Base-by-base conservation (phyloP, 805 yeast species). In the Wickerhamomyces pijperi region DNA sequence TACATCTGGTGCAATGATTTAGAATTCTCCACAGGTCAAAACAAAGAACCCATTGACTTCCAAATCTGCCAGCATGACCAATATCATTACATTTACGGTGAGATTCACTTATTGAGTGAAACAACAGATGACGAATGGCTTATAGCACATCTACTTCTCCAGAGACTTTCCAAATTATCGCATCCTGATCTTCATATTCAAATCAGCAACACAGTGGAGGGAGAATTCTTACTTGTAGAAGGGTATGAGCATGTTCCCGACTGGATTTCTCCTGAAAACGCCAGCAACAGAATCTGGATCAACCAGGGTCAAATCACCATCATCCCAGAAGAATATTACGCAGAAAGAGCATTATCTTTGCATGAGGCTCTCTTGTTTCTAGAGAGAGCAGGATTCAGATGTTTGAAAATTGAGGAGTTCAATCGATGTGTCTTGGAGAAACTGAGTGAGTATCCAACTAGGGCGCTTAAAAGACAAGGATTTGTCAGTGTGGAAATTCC, bases 171-270 rank as follows among this genome's bases (percentile, higher is more conserved):
- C 4, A 45, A 28, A 19, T 15, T 25, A 14, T 45, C 56, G 2
- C 44, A 46, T 39, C 58, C 46, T 37, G 67, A 64, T 40, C 38
- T 72, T 3, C 72, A 59, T 48, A 61, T 74, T 4, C 71, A 66
- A 32, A 43, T 63, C 2, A 8, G 14, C 29, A 59, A 62, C 42
- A 84, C 77, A 47, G 64, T 67, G 2, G 80, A 73, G 35, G 74
- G 78, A 7, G 85, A 79, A 42, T 68, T 71, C 35, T 37, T 77
- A 9, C 50, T 78, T 35, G 63, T 71, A 8, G 78, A 74, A 43
- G 64, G 70, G 1, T 60, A 68, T 29, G 70, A 74, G 3, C 40
- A 45, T 2, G 42, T 75, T 2, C 76, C 78, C 0, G 58, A 58
- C 5, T 71, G 76, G 70, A 47, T 71, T 9, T 61, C 57, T 6